phyloP scores from a whole-genome alignment of 2,329 filamentous ascomycete genomes.

The Paecilomyces sp. region DNA sequence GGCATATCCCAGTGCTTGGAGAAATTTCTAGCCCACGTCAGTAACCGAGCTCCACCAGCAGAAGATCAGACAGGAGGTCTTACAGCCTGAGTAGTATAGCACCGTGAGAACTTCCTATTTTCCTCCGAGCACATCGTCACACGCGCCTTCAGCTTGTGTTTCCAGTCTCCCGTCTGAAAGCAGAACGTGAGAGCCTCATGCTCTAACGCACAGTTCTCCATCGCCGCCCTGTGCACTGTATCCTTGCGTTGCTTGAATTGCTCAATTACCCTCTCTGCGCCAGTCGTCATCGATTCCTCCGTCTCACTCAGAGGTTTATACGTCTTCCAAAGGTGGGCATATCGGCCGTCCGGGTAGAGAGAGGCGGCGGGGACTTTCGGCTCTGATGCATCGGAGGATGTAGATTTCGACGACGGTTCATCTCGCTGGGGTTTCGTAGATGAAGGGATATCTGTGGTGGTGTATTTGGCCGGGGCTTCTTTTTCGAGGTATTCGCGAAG shows the following conservation, averaged over 20 bases:
- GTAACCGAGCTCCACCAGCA: background rate
- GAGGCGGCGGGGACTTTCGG: slow-evolving; percentile 43
- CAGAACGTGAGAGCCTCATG: slow-evolving; percentile 78
- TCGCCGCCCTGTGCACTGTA: slow-evolving; percentile 68
- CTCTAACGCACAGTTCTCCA: slow-evolving; percentile 89
- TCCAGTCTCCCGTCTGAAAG: slow-evolving; percentile 64
- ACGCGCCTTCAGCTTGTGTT: slow-evolving; percentile 45
- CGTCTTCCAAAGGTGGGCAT: slow-evolving; percentile 86
- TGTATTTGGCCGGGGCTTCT: slow-evolving; percentile 70
- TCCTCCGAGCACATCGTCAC: slow-evolving; percentile 76
- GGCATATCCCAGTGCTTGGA: slow-evolving; percentile 85
- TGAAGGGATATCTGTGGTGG: slow-evolving; percentile 22
- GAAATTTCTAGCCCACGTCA: slow-evolving; percentile 56
- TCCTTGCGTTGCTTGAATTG: slow-evolving; percentile 76
- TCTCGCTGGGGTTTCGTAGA: slow-evolving; percentile 12
- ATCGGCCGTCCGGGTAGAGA: slow-evolving; percentile 62
- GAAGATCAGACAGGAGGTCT: slow-evolving; percentile 16
- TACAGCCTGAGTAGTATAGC: slow-evolving; percentile 82
- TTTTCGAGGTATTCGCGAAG: slow-evolving; percentile 78
- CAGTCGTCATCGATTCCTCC: slow-evolving; percentile 61
- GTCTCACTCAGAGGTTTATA: slow-evolving; percentile 69
- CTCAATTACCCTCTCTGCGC: slow-evolving; percentile 76
- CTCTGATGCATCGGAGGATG: slow-evolving; percentile 14
- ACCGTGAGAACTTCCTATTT: slow-evolving; percentile 71
- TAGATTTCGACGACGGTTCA: slow-evolving; percentile 16